Base-by-base conservation (phyloP, 352 stramenopile species). In the Globisporangium yorkense region DNA sequence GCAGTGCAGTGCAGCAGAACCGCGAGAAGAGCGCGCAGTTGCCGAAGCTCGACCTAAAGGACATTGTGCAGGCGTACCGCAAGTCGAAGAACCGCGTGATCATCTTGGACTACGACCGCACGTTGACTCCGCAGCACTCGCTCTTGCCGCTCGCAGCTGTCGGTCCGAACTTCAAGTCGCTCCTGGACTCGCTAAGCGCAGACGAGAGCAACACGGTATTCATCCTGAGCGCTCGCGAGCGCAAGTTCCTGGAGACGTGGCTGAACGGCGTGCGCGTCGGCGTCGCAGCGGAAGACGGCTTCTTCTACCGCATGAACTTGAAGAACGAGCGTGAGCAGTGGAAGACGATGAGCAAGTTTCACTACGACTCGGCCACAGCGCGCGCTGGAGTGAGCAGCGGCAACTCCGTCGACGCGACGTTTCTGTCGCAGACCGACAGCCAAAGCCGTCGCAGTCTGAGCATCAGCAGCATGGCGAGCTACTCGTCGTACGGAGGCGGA, bases 161-260 rank as follows among this genome's bases (percentile, higher is more conserved):
- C 1, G 80, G 80, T 0, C 82, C 80, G 10, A 87, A 88, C 61
- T 89, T 92, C 63, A 89, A 88, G 69, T 74, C 67, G 5, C 54
- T 92, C 8, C 64, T 93, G n/a, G 80, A 89, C 59, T 77, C 79
- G 33, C 57, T 92, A 16, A 87, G 65, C 49, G 68, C 71, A 10
- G 80, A 91, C 47, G 67, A 80, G 46, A 68, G 69, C 50, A 92
- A 90, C 63, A 89, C 77, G 29, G 78, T 92, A 50, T 91, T 88
- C 59, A 88, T 92, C 46, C 63, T 92, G 24, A 88, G 76, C 43
- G 75, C 68, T 8, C 79, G 85, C 15, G 86, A 96, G 52, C 73
- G 84, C 21, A 90, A 92, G 57, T 96, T 96, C 50, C 72, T 96
- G n/a, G 87, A 96, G 57, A 94, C 83, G 43, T 96, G 87, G 87